Evolutionary conservation across 768 basidiomycete genomes (phyloP).

Genomic region (Royoungia palumana): DNA sequence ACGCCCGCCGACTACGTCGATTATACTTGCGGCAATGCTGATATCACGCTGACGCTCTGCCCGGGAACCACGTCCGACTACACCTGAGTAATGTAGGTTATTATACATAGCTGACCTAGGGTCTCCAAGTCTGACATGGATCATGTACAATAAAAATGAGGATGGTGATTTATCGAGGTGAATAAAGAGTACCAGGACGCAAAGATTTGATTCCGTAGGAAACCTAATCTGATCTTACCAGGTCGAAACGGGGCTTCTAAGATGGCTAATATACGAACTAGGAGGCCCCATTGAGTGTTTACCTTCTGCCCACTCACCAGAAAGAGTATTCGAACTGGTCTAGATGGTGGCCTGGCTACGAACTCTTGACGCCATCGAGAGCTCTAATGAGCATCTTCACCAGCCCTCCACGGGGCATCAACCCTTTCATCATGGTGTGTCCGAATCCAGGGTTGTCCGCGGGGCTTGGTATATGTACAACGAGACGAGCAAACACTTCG

Average conservation of each 20-base stretch:
- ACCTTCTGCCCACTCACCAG: not conserved
- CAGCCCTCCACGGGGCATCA: constrained; percentile 26
- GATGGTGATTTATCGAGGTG: not conserved
- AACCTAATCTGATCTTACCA: not conserved
- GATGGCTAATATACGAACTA: not conserved
- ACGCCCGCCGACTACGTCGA: constrained; percentile 20
- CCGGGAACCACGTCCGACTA: constrained; percentile 14
- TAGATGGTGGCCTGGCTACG: not conserved
- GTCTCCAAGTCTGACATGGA: not conserved
- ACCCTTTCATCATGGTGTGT: constrained; percentile 1
- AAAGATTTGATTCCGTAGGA: not conserved
- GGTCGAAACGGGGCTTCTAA: not conserved
- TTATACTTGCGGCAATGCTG: constrained; percentile 19
- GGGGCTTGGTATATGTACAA: constrained; percentile 49
- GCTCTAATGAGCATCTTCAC: constrained; percentile 18
- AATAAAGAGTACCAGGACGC: not conserved
- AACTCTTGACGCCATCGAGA: constrained; percentile 14
- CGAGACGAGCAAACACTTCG: constrained; percentile 74
- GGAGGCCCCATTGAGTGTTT: not conserved
- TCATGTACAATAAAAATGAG: not conserved
- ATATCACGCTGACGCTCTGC: constrained; percentile 22
- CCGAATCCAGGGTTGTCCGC: constrained; percentile 1
- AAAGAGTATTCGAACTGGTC: not conserved
- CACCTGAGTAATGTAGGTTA: not conserved
- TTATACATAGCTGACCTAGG: not conserved